Base-by-base conservation (phyloP, 768 basidiomycete genomes). In the Mycena amicta region DNA sequence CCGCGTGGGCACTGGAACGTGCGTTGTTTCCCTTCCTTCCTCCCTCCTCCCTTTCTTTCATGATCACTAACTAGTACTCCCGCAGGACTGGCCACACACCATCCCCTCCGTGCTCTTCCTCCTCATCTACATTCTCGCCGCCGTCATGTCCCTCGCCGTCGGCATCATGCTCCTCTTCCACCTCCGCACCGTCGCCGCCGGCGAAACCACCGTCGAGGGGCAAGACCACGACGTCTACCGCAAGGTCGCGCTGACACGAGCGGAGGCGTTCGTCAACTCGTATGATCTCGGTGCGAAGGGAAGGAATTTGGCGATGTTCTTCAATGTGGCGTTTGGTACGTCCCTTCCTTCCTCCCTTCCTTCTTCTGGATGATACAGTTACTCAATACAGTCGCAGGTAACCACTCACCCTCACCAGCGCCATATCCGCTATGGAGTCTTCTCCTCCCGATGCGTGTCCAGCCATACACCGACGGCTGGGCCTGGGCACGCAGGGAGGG, bases 291-390 rank as follows among this genome's bases (percentile, higher is more conserved):
- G 95, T 83, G 88, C 84, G 25, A 80, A 77, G 67, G 72, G 76
- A 51, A 80, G 78, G 66, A 98, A 99, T 69, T 74, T 98, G 11
- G 73, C 81, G 61, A 70, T 93, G 20, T 97, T 96, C 68, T 96
- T 98, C 75, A 98, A 98, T 66, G 67, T 96, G 28, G 91, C 11
- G 88, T 91, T 75, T 93, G 95, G 93, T 96, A 72, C 64, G 93
- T 86, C 2, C 31, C 60, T 0, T n/a, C n/a, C n/a, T n/a, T n/a
- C n/a, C n/a, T n/a, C n/a, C n/a, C 30, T 51, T 23, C 33, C 16
- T 29, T 11, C 39, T 20, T 16, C 29, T 18, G 29, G 53, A 11
- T 31, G 22, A 37, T 26, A 31, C 18, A 37, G 56, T n/a, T 60
- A 33, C 37, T 5, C n/a, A 15, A 22, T 54, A 33, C 16, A 45